Evolutionary conservation across 768 basidiomycete species (phyloP), one percentile per base, ranked within the genome.

Genomic region (Brasilioporus rufonigricans): DNA sequence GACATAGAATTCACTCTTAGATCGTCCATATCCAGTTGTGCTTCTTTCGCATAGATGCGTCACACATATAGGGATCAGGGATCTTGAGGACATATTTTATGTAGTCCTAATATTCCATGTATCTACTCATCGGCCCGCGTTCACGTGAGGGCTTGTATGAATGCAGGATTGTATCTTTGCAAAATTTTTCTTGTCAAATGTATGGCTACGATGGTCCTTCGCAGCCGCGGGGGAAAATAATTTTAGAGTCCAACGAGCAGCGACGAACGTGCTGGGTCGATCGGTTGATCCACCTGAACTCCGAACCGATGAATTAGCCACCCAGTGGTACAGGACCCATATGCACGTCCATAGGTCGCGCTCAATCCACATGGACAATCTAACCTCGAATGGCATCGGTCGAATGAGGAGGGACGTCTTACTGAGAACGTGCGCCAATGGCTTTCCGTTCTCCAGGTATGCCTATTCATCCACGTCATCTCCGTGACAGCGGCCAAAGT

Each of bases 51-150:
- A 57, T 68, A 67, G 68, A 70, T 65, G 66, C 61, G 68, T 60
- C 61, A 57, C 63, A 45, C 65, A 65, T 69, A 61, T 61, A 69
- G 52, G 65, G 66, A 67, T 67, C 65, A 62, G 66, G 61, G 61
- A 70, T 70, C 66, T 70, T 72, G 64, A 60, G 65, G 69, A 69
- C 61, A 65, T 69, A 69, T 71, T 62, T 62, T 69, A 69, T 69
- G 65, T 66, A 62, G 56, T 65, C 65, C 27, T 68, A 68, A 68
- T 68, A 61, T 65, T 59, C 57, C 48, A 11, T 67, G 65, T 67
- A 67, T 67, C 61, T 69, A 64, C 59, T 40, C 63, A 24, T 46
- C 57, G 26, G 41, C 31, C 51, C 48, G 31, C 50, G 31, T 48
- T 52, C 31, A 19, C 48, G 44, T 44, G 24, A 53, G 58, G 56